These are phyloP conservation scores for Chrysanthemum seticuspe DNA, from an alignment of 129 eudicot genomes.

Conservation along the genomic window DNA sequence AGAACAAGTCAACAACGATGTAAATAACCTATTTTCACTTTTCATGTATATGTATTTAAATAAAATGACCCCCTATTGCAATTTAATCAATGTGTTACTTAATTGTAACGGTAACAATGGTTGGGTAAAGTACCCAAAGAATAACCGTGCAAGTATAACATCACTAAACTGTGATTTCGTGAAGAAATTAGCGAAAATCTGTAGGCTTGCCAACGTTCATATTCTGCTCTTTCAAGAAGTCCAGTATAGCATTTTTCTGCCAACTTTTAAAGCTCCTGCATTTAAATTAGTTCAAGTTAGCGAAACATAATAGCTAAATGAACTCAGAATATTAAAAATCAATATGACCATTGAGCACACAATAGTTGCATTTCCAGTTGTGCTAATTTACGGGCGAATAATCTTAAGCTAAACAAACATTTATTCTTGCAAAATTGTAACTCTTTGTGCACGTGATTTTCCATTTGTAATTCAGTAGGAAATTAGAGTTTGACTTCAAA, in stretches of 20 bases:
- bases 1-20: background rate
- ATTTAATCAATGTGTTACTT: conserved; percentile 4
- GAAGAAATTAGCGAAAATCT: conserved; percentile 38
- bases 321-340: background rate
- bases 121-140: conserved; percentile 21
- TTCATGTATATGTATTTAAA: background rate
- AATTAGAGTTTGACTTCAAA: too few species aligned
- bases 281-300: conserved; percentile 9
- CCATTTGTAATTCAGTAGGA: too few species aligned
- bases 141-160: conserved; percentile 9
- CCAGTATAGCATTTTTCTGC: conserved; percentile 61
- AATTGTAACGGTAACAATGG: conserved; percentile 1
- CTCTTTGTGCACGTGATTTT: too few species aligned
- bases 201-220: conserved; percentile 57
- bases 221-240: conserved; percentile 50
- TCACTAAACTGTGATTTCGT: background rate
- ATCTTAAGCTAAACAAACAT: too few species aligned
- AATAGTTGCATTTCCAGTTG: too few species aligned
- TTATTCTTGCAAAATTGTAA: too few species aligned
- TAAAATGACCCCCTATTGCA: background rate
- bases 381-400: too few species aligned
- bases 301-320: background rate
- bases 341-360: too few species aligned
- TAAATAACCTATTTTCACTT: background rate
- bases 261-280: conserved; percentile 82